Conservation (phyloP, 345 rosid genomes). For the Salix suchowensis region DNA sequence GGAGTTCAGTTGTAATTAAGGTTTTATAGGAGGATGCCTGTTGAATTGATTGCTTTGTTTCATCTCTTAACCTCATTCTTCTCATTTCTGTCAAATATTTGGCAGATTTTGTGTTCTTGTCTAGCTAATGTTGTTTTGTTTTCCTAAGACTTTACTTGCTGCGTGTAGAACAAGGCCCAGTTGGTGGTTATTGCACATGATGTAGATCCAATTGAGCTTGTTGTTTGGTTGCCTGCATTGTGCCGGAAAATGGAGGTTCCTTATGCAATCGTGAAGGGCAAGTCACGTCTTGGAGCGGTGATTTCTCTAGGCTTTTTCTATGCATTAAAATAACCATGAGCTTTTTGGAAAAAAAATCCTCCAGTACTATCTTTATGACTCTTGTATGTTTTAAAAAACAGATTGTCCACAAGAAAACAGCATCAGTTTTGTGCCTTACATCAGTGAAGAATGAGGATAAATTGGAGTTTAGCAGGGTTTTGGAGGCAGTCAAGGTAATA, state of each 20-base stretch:
- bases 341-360: background rate
- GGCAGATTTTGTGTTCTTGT: background rate
- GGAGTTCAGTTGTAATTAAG: background rate
- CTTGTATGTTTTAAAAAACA: background rate
- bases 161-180: slow-evolving; percentile 60
- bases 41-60: background rate
- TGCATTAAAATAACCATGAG: background rate
- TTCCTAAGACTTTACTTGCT: background rate
- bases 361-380: background rate
- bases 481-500: slow-evolving; percentile 71
- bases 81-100: background rate
- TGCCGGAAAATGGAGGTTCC: slow-evolving; percentile 85
- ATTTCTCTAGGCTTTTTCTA: background rate
- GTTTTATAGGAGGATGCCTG: background rate
- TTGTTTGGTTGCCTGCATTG: slow-evolving; percentile 72
- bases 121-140: background rate
- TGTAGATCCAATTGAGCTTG: slow-evolving; percentile 77
- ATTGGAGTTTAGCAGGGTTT: slow-evolving; percentile 63
- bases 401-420: slow-evolving; percentile 75
- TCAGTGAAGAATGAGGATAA: slow-evolving; percentile 71
- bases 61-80: background rate
- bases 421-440: slow-evolving; percentile 62
- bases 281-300: slow-evolving; percentile 69
- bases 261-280: slow-evolving; percentile 72
- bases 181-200: slow-evolving; percentile 78